Conservation (phyloP, 257 asterid genomes). For the Petrea volubilis region DNA sequence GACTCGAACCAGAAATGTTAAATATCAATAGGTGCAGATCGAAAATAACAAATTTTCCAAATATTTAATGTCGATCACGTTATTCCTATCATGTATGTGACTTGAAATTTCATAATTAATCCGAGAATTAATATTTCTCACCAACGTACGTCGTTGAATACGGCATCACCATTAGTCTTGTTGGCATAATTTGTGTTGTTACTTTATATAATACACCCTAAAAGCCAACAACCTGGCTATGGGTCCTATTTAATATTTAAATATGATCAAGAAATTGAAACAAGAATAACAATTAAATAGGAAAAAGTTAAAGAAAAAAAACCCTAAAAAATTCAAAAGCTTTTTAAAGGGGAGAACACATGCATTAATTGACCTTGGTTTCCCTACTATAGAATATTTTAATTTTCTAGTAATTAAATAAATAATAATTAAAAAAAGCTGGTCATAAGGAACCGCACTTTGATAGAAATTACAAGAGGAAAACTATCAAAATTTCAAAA, state of each 20-base stretch:
- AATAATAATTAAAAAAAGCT: neutral
- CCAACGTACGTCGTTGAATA: conserved; percentile 42
- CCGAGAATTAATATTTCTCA: conserved; percentile 15
- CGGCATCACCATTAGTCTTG: conserved; percentile 31
- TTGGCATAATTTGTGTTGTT: conserved; percentile 29
- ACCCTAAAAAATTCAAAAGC: conserved; percentile 27
- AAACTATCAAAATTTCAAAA: conserved; percentile 52
- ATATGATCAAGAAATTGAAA: neutral
- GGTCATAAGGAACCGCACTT: conserved; percentile 37
- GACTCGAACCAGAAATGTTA: no score
- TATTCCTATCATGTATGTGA: conserved; percentile 22
- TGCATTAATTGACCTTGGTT: conserved; percentile 68
- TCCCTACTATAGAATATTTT: conserved; percentile 39
- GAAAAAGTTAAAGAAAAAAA: conserved; percentile 11
- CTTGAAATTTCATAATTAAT: conserved; percentile 20
- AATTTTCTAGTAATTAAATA: conserved; percentile 17
- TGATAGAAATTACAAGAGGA: conserved; percentile 54
- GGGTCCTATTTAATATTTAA: neutral
- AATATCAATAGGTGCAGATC: no score
- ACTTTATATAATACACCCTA: conserved; percentile 35
- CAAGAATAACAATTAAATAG: conserved; percentile 20
- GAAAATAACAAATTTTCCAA: no score
- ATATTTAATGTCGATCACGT: conserved; percentile 1
- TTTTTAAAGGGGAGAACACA: conserved; percentile 34
- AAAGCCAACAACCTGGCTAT: conserved; percentile 33